Evolutionary conservation across 306 rosid genomes (phyloP).

Genomic region (Vachellia collinsii): DNA sequence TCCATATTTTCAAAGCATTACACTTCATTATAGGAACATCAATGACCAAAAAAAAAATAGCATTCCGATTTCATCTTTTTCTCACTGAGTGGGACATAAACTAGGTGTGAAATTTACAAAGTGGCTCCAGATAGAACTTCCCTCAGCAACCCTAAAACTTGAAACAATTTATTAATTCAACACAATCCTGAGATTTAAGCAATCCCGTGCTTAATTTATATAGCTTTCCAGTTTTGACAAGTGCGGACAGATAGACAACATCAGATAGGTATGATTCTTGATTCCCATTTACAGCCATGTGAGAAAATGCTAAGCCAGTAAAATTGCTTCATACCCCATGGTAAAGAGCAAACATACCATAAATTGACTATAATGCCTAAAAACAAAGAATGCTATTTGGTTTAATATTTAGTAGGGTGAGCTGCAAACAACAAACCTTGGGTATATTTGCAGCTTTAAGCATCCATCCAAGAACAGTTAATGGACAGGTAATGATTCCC

Average conservation of each 20-base stretch:
- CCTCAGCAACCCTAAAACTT: background rate
- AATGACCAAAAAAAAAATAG: background rate
- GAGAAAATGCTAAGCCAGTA: background rate
- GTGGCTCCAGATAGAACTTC: background rate
- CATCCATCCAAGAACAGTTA: slow-evolving; percentile 21
- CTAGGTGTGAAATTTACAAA: slow-evolving; percentile 2
- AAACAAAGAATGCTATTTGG: background rate
- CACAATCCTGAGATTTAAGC: background rate
- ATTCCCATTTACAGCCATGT: background rate
- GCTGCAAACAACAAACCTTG: slow-evolving; percentile 20
- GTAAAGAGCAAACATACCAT: background rate
- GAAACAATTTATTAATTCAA: background rate
- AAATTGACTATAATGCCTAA: background rate
- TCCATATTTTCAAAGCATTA: slow-evolving; percentile 17
- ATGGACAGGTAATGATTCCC: background rate
- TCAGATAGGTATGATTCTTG: slow-evolving; percentile 2
- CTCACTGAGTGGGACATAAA: slow-evolving; percentile 3
- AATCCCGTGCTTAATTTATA: slow-evolving; percentile 5
- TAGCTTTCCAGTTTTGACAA: slow-evolving; percentile 1
- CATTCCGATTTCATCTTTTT: background rate
- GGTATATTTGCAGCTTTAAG: background rate
- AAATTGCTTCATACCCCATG: slow-evolving; percentile 3
- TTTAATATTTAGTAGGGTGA: background rate
- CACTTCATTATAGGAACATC: background rate
- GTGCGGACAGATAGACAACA: background rate